These are phyloP conservation scores for Aurantiochytrium sp. DNA, from an alignment of 108 stramenopile genomes.

Conservation along the genomic window DNA sequence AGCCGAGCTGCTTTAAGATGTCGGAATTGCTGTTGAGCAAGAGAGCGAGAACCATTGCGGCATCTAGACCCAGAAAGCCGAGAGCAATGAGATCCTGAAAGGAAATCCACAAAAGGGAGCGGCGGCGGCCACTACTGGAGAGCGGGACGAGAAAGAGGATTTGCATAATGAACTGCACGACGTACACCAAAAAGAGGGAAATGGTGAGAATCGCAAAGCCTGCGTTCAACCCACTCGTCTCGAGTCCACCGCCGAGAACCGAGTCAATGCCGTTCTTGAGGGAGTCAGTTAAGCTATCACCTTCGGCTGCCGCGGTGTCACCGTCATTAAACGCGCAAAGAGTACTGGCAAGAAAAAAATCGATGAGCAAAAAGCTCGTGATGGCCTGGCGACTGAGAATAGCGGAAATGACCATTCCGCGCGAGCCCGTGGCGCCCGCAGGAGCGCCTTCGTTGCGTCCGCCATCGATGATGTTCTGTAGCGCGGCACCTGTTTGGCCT, in stretches of 20 bases:
- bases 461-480: neutral
- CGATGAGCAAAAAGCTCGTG: neutral
- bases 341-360: neutral
- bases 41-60: neutral
- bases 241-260: neutral
- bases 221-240: neutral
- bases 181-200: neutral
- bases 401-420: neutral
- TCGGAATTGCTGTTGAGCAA: neutral
- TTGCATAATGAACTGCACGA: neutral
- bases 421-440: neutral
- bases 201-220: neutral
- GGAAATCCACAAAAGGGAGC: neutral
- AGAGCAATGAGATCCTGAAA: neutral
- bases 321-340: neutral
- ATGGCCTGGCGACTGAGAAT: neutral
- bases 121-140: neutral
- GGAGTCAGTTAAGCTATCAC: neutral
- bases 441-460: neutral
- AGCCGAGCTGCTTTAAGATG: neutral
- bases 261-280: neutral
- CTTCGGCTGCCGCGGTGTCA: neutral
- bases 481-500: no score
- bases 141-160: constrained; percentile 2
- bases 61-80: neutral